Evolutionary conservation across 768 basidiomycete genomes (phyloP), one percentile per base, ranked within the genome.

Genomic region (Mycena chlorophos): DNA sequence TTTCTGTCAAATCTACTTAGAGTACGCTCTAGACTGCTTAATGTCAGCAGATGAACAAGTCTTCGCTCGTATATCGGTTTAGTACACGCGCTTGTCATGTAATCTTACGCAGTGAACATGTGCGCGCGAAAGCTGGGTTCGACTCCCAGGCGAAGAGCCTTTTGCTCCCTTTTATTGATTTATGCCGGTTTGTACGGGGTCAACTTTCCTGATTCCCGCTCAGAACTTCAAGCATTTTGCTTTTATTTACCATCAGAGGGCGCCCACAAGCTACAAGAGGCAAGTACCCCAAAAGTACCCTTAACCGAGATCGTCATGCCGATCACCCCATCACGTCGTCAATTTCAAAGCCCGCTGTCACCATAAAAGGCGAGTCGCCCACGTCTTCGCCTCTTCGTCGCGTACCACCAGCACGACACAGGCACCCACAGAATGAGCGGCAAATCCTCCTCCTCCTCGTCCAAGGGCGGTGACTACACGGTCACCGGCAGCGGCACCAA

Each of bases 21-120:
- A n/a, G n/a, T n/a, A n/a, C n/a, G n/a, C n/a, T n/a, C n/a, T n/a
- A n/a, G n/a, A n/a, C n/a, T n/a, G n/a, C n/a, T n/a, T n/a, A n/a
- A n/a, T n/a, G n/a, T n/a, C n/a, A n/a, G n/a, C n/a, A n/a, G n/a
- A n/a, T n/a, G n/a, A n/a, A n/a, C n/a, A n/a, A n/a, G n/a, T 74
- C 73, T 63, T 54, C 63, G 65, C 58, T 60, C 66, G 63, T 75
- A 77, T 77, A 76, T 76, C 75, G 75, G 75, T 72, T n/a, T 74
- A 76, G 75, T 76, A 76, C 76, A 76, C 70, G 76, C 75, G 76
- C 75, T 72, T 76, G 75, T 76, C 75, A 76, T 51, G 17, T 25
- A n/a, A 19, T 28, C 23, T 28, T 51, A 46, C 37, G 22, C 13
- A 34, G 17, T 8, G 31, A 17, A 34, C 31, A 8, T 34, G 40